Evolutionary conservation across 106 monocot species (phyloP).

Genomic region (Iris macrosiphon): DNA sequence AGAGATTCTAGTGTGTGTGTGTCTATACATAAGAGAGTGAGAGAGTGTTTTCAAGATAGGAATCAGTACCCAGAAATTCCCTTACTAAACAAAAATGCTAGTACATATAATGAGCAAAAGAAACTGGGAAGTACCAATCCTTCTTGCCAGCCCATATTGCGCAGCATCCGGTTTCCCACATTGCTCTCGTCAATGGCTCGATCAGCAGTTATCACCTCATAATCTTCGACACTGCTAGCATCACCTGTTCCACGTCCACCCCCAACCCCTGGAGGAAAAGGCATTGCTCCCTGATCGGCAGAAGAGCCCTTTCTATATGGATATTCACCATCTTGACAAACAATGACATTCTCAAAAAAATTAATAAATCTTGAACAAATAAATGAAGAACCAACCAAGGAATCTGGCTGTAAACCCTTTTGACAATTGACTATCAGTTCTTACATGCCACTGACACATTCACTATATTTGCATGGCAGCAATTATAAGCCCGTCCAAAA

Average conservation of each 20-base stretch:
- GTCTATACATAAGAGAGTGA: no score
- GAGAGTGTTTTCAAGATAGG: no score
- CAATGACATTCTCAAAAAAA: constrained; percentile 57
- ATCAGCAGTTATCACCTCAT: constrained; percentile 80
- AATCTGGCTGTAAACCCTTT: constrained; percentile 20
- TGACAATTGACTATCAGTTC: constrained; percentile 3
- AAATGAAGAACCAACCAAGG: constrained; percentile 27
- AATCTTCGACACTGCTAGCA: constrained; percentile 35
- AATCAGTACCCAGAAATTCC: no score
- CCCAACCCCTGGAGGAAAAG: constrained; percentile 96
- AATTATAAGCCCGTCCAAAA: neutral
- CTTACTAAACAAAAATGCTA: no score
- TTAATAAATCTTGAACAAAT: constrained; percentile 37
- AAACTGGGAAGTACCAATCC: constrained; percentile 66
- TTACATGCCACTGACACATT: neutral
- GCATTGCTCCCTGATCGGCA: constrained; percentile 66
- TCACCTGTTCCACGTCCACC: constrained; percentile 40
- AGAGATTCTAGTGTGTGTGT: no score
- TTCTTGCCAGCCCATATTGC: constrained; percentile 99
- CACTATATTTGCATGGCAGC: neutral
- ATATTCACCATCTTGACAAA: constrained; percentile 82
- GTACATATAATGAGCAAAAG: neutral
- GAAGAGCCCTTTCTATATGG: constrained; percentile 65
- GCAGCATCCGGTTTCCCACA: constrained; percentile 94
- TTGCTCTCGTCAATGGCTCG: constrained; percentile 88